Conservation (phyloP, 352 stramenopile species). For the Phytophthora pinifolia region DNA sequence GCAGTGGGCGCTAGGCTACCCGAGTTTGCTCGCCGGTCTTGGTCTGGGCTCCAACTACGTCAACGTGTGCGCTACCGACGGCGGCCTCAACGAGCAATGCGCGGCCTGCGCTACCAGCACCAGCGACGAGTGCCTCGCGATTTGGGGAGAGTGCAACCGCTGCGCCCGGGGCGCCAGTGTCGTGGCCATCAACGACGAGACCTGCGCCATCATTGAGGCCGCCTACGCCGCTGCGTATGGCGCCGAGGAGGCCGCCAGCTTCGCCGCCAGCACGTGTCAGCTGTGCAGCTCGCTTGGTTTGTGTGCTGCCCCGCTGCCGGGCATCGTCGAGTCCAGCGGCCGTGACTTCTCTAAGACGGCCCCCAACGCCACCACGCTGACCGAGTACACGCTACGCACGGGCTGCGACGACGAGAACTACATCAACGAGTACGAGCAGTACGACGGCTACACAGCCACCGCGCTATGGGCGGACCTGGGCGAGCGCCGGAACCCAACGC, state of each 20-base stretch:
- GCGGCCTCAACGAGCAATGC: constrained; percentile 47
- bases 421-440: constrained; percentile 58
- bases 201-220: constrained; percentile 39
- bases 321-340: constrained; percentile 53
- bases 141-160: constrained; percentile 48
- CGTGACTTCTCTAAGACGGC: constrained; percentile 44
- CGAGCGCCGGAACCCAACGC: constrained; percentile 46
- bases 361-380: constrained; percentile 27
- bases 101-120: constrained; percentile 34
- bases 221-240: constrained; percentile 48
- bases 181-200: constrained; percentile 44
- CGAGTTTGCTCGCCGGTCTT: constrained; percentile 51
- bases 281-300: constrained; percentile 42
- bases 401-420: constrained; percentile 56
- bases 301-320: constrained; percentile 57
- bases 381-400: constrained; percentile 44
- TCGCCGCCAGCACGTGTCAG: constrained; percentile 38
- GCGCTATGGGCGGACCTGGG: constrained; percentile 49
- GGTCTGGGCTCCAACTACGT: constrained; percentile 51
- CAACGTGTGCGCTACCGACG: constrained; percentile 31
- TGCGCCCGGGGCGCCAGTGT: constrained; percentile 41
- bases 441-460: constrained; percentile 41
- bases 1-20: constrained; percentile 55
- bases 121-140: constrained; percentile 34
- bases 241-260: constrained; percentile 32